Base-by-base conservation (phyloP, 2,329 filamentous ascomycete species). In the Penicillium italicum region DNA sequence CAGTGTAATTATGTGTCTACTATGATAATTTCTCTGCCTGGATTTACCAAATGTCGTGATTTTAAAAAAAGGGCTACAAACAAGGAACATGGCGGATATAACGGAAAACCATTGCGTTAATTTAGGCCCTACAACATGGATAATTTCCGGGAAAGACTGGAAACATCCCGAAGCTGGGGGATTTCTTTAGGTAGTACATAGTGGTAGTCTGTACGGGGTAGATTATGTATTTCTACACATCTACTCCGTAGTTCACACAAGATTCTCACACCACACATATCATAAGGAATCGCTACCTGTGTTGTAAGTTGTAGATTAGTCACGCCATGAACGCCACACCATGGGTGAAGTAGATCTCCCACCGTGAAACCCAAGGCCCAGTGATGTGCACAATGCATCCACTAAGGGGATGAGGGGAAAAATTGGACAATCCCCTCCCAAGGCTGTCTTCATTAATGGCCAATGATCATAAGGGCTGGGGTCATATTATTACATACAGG, bases 301-400 rank as follows among this genome's bases (percentile, higher is more conserved):
- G n/a, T n/a, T n/a, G n/a, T n/a, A n/a, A n/a, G n/a, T n/a, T n/a
- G n/a, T n/a, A n/a, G n/a, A 18, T 10, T 26, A 47, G 60, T 62
- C 62, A 65, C 60, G 60, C 63, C 47, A 65, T 61, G 14, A 34
- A 54, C 60, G 51, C 55, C 57, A 62, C 62, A 53, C 33, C 22
- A 30, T 34, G 41, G 43, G 31, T 38, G 30, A 41, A 55, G 58
- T 45, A 45, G 62, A 63, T 64, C 62, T 49, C 33, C 52, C 41
- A 43, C 24, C 34, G 14, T 62, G 61, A 63, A 64, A 64, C 59
- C 38, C 20, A 9, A 38, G 38, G 45, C 34, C 51, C 50, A 61
- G 52, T 65, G 59, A 66, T 66, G 53, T 62, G 48, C 47, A 43
- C 58, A 41, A 46, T 51, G 58, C 59, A 57, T 55, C 54, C 56